Percentiles rank a stretch among this genome's conserved stretches.
phyloP scores from a whole-genome alignment of 2,329 filamentous ascomycete genomes.

The Sporothrix phasma region DNA sequence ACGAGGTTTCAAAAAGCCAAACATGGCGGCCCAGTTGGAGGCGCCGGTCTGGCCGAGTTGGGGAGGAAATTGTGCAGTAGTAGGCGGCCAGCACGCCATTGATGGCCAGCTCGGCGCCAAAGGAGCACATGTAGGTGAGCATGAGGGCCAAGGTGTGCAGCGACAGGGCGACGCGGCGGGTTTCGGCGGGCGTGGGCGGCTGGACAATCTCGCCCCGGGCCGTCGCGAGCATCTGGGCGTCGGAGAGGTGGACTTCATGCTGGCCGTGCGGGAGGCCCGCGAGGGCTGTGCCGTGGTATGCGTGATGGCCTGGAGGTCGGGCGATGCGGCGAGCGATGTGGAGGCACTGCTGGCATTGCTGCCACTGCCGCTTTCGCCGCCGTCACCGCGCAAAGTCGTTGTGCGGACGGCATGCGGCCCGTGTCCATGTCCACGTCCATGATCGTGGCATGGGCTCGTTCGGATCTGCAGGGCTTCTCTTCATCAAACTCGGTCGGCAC shows the following conservation, averaged over 20 bases:
- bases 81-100: constrained; percentile 50
- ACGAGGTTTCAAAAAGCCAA: constrained; percentile 64
- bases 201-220: constrained; percentile 40
- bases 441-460: neutral
- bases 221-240: constrained; percentile 43
- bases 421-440: neutral
- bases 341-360: neutral
- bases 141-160: constrained; percentile 47
- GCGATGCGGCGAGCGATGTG: too few species aligned
- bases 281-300: constrained; percentile 25
- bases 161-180: constrained; percentile 36
- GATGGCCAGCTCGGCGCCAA: constrained; percentile 53
- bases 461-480: too few species aligned
- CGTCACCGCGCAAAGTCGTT: too few species aligned
- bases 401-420: neutral
- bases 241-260: constrained; percentile 39
- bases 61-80: constrained; percentile 52
- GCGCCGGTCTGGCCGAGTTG: constrained; percentile 45
- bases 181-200: constrained; percentile 46
- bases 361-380: too few species aligned
- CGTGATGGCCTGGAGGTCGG: neutral
- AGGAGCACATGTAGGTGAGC: constrained; percentile 52
- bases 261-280: neutral
- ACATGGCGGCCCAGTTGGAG: constrained; percentile 59
- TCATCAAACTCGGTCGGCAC: neutral